phyloP scores from a whole-genome alignment of 305 asterid genomes.

The Fraxinus baroniana region DNA sequence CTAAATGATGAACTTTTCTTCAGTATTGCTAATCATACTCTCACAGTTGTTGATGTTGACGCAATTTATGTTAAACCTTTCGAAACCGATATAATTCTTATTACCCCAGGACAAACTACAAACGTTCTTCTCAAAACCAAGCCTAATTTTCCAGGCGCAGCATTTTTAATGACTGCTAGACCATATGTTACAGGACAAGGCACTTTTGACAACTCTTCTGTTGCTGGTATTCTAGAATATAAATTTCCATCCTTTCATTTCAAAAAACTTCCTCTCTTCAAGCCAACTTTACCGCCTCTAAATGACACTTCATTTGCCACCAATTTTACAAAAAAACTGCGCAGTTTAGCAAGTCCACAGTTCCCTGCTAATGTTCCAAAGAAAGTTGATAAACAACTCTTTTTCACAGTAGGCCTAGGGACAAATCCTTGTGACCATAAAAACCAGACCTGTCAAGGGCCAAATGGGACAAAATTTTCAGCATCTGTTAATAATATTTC shows the following conservation, averaged over 20 bases:
- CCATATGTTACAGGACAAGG: not conserved
- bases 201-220: not conserved
- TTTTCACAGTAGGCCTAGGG: conserved; percentile 20
- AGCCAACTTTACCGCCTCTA: not conserved
- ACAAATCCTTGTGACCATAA: conserved; percentile 34
- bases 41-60: not conserved
- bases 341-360: not conserved
- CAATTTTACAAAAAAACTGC: not conserved
- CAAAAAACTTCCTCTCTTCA: not conserved
- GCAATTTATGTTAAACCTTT: not conserved
- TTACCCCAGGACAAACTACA: not conserved
- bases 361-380: not conserved
- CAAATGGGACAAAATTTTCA: conserved; percentile 43
- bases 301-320: not conserved
- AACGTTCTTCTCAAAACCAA: not conserved
- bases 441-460: conserved; percentile 50
- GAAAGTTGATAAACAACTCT: not conserved
- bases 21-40: not conserved
- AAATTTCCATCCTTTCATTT: not conserved
- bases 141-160: not conserved
- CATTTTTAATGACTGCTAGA: not conserved
- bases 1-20: not conserved
- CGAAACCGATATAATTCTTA: not conserved
- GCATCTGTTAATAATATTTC: conserved; percentile 49
- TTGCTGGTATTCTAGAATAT: not conserved